Percentiles rank a stretch among this genome's conserved stretches.
Evolutionary conservation across 1,284 basidiomycete genomes (phyloP).

Genomic region (Meira miltonrushii): DNA sequence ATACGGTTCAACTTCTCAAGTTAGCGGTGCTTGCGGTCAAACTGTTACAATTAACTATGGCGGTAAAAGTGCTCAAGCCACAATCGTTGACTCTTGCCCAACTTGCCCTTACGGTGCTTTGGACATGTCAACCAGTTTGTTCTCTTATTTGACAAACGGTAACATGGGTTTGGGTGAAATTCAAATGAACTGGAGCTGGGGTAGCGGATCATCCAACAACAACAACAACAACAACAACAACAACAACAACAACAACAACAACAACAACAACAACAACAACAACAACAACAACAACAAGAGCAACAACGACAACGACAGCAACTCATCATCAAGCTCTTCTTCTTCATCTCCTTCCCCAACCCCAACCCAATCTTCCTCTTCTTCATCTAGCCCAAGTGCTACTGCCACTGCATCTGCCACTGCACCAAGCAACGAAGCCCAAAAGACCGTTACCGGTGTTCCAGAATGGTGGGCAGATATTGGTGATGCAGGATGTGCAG

Average conservation of each 20-base stretch:
- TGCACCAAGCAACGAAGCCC: neutral
- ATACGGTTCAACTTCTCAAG: slow-evolving; percentile 20
- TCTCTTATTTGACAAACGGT: slow-evolving; percentile 52
- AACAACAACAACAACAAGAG: slow-evolving; percentile 5
- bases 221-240: slow-evolving; percentile 1
- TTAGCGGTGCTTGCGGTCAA: slow-evolving; percentile 58
- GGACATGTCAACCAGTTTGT: slow-evolving; percentile 73
- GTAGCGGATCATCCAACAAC: neutral
- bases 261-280: slow-evolving; percentile 11
- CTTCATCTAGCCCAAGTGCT: neutral
- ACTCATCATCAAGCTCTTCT: neutral
- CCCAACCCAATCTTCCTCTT: neutral
- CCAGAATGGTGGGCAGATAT: slow-evolving; percentile 9
- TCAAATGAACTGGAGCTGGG: slow-evolving; percentile 29
- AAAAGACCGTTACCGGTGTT: slow-evolving; percentile 4
- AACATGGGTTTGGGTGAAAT: slow-evolving; percentile 27
- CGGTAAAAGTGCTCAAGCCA: slow-evolving; percentile 59
- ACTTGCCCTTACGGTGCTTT: slow-evolving; percentile 69
- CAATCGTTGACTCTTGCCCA: slow-evolving; percentile 66
- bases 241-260: neutral
- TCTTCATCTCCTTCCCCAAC: neutral
- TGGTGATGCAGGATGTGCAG: slow-evolving; percentile 7
- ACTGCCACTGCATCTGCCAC: neutral
- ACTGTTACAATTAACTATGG: slow-evolving; percentile 62
- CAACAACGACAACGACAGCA: neutral